A percentile compares a stretch with the other conserved stretches of the same genome.
These are phyloP conservation scores for Cornus kousa DNA, from an alignment of 148 eudicot genomes.

Conservation along the genomic window DNA sequence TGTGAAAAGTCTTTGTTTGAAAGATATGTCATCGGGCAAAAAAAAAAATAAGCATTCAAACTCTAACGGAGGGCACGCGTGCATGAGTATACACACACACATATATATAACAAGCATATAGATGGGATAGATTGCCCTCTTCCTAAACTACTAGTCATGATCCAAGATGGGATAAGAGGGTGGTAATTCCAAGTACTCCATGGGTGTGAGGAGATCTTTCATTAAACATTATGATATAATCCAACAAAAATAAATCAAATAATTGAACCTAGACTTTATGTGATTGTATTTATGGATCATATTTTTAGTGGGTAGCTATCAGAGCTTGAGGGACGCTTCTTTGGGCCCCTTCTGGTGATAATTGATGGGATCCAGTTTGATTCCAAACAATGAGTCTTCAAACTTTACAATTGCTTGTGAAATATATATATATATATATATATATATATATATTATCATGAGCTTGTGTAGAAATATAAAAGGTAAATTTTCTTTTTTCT, in stretches of 20 bases:
- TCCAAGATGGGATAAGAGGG: conserved; percentile 18
- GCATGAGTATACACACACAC: too few relatives aligned
- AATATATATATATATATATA: too few relatives aligned
- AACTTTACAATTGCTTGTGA: too few relatives aligned
- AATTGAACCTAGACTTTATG: conserved; percentile 5
- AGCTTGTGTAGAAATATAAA: too few relatives aligned
- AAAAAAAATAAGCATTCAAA: too few relatives aligned
- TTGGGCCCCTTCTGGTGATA: background rate
- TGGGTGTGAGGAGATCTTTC: background rate
- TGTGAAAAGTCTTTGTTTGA: too few relatives aligned
- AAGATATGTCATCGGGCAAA: too few relatives aligned
- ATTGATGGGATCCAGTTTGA: background rate
- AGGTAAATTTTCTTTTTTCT: too few relatives aligned
- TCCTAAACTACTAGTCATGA: background rate
- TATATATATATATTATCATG: too few relatives aligned
- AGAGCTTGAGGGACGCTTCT: background rate
- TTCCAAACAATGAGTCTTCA: too few relatives aligned
- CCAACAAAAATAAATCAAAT: conserved; percentile 16
- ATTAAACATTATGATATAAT: conserved; percentile 6
- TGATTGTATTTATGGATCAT: background rate
- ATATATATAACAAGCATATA: too few relatives aligned
- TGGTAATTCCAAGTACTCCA: background rate
- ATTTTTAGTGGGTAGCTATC: conserved; percentile 5
- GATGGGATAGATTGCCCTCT: conserved; percentile 14
- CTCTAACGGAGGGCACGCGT: too few relatives aligned